Evolutionary conservation across 2,329 filamentous ascomycete genomes (phyloP), one percentile per base, ranked within the genome.

Genomic region (Microthyrium microscopicum): DNA sequence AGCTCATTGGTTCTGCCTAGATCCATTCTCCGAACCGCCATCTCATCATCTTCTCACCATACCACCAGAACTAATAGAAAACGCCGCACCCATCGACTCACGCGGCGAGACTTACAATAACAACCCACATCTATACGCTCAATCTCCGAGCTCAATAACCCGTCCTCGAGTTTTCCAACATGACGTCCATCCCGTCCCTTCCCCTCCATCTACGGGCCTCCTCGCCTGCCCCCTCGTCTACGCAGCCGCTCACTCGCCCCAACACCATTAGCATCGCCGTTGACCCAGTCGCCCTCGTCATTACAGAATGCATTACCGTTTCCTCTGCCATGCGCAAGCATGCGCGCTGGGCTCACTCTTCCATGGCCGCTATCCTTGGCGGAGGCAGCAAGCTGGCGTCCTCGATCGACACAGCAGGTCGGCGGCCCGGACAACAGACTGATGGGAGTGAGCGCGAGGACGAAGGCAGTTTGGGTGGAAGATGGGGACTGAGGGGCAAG

Each of bases 251-350:
- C 16, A 7, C 13, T 9, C 21, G 30, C 7, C 16, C 15, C 29
- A 20, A 35, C 33, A 33, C 37, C 29, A 16, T 33, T 29, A 24
- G 24, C 49, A 35, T 93, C 41, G 82, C 85, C 27, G 78, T 93
- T 44, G 82, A 93, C 49, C 84, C 85, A 2, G 77, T 93, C 37
- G 85, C 84, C 31, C 64, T 98, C 46, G 84, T 98, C 43, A 93
- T 92, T 41, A 93, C 87, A 57, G 89, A 98, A 74, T 98, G 89
- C 57, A 95, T 95, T 52, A 87, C 85, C 29, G 87, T 98, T 59
- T 95, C 89, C 11, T 94, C 87, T 41, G 84, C 85, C 40, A 94
- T 98, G 70, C 85, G 92, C 50, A 98, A 98, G 61, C 78, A 94
- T 69, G 80, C 84, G 42, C 79, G 89, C 43, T 95, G 87, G 66